A percentile compares a stretch with the other conserved stretches of the same genome.
phyloP scores from a whole-genome alignment of 2,329 filamentous ascomycete genomes.

The Calonectria naviculata region DNA sequence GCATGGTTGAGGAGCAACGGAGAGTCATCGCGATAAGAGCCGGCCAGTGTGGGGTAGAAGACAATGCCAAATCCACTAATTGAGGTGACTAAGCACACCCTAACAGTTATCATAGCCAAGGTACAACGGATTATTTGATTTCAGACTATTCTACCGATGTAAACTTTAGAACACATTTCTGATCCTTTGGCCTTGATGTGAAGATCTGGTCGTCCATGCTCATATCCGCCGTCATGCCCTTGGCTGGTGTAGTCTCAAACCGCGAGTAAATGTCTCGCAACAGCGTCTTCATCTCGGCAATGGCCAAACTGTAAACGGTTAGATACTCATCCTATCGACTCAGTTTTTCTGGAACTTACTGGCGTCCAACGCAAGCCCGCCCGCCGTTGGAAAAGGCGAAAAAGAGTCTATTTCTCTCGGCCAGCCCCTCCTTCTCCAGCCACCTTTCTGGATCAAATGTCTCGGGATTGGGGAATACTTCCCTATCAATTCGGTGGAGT shows the following conservation, averaged over 20 bases:
- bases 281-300: slow-evolving; percentile 29
- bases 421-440: slow-evolving; percentile 11
- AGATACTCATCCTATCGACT: not conserved
- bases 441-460: slow-evolving; percentile 26
- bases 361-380: slow-evolving; percentile 28
- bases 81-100: not conserved
- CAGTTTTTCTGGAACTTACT: slow-evolving; percentile 20
- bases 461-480: slow-evolving; percentile 17
- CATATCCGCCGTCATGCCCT: slow-evolving; percentile 21
- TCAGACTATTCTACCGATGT: slow-evolving; percentile 9
- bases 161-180: slow-evolving; percentile 27
- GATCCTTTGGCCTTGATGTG: slow-evolving; percentile 30
- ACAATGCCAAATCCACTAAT: not conserved
- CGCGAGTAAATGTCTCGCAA: slow-evolving; percentile 22
- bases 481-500: slow-evolving; percentile 22
- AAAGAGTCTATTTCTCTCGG: slow-evolving; percentile 24
- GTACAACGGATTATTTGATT: no score
- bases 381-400: slow-evolving; percentile 29
- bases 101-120: no score
- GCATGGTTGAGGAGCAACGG: not conserved
- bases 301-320: slow-evolving; percentile 15
- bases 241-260: slow-evolving; percentile 9
- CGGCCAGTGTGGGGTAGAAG: not conserved
- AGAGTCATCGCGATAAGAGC: no score
- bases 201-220: slow-evolving; percentile 32